Evolutionary conservation across 1,139 yeast species (phyloP).

Genomic region (Diutina neorugosa): DNA sequence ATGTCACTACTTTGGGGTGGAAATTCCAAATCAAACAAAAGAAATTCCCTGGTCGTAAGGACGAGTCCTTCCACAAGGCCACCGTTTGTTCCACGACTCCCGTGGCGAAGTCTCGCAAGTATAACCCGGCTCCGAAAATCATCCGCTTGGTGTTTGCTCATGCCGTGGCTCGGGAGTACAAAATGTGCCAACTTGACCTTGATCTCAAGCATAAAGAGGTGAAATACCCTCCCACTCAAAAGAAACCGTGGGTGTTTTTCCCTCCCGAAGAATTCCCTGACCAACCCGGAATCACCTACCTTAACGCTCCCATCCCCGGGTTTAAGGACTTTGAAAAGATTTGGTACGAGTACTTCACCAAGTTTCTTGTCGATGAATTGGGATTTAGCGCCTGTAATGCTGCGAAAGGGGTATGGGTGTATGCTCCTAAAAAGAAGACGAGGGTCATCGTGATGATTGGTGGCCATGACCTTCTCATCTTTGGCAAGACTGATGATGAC

Average conservation of each 20-base stretch:
- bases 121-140: neutral
- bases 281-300: neutral
- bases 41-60: too few relatives aligned
- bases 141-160: neutral
- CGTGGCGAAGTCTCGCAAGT: neutral
- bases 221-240: too few relatives aligned
- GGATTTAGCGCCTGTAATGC: neutral
- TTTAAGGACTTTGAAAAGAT: neutral
- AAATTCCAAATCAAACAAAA: too few relatives aligned
- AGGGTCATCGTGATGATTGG: neutral
- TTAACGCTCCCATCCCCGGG: neutral
- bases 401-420: neutral
- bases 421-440: neutral
- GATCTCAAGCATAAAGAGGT: neutral
- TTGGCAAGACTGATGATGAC: neutral
- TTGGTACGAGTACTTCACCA: neutral
- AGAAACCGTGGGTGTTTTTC: too few relatives aligned
- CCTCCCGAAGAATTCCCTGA: neutral
- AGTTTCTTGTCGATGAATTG: neutral
- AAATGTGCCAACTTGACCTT: neutral
- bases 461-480: neutral
- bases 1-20: too few relatives aligned
- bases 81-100: too few relatives aligned
- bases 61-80: too few relatives aligned
- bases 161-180: neutral